Evolutionary conservation across 2,329 filamentous ascomycete genomes (phyloP), one percentile per base, ranked within the genome.

Genomic region (Purpureocillium lavendulum): DNA sequence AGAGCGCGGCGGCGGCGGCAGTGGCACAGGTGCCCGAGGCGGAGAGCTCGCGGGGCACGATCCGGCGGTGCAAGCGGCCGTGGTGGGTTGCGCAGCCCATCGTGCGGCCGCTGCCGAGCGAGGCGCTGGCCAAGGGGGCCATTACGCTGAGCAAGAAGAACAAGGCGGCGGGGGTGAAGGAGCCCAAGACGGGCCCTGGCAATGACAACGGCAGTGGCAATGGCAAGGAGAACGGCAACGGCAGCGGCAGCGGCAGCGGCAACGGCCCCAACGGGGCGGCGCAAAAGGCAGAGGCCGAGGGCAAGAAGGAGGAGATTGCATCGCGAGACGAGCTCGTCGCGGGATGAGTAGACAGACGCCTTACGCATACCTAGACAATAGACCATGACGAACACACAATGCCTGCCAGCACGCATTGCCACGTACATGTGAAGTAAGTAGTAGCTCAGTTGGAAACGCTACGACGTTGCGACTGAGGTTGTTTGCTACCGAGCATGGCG

Each of bases 41-140:
- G 0, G 70, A 79, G 53, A 82, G 74, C 57, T 84, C 81, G 4
- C 64, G 78, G 14, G 79, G 75, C 8, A 80, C 84, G 1, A 79
- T 92, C 18, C 76, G 74, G 40, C 69, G 77, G 44, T 94, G 87
- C 55, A 82, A 80, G 57, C 67, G 87, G 47, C 89, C 89, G 1
- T 96, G 82, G 76, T 96, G 87, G 87, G 73, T 95, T 4, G 87
- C 81, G 38, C 89, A 97, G 65, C 83, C 90, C 4, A 86, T 94
- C 52, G 75, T 96, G 7, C 70, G 89, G 40, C 89, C 88, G 31
- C 59, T 96, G 53, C 92, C 92, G 0, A 84, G 84, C 49, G 90
- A 97, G 65, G 92, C 92, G 3, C 54, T 92, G 47, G 81, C 82
- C 45, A 88, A 87, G 57, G 89, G 89, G 0, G 82, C 84, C 3